Evolutionary conservation across 306 rosid species (phyloP).

Genomic region (Vigna nakashimae): DNA sequence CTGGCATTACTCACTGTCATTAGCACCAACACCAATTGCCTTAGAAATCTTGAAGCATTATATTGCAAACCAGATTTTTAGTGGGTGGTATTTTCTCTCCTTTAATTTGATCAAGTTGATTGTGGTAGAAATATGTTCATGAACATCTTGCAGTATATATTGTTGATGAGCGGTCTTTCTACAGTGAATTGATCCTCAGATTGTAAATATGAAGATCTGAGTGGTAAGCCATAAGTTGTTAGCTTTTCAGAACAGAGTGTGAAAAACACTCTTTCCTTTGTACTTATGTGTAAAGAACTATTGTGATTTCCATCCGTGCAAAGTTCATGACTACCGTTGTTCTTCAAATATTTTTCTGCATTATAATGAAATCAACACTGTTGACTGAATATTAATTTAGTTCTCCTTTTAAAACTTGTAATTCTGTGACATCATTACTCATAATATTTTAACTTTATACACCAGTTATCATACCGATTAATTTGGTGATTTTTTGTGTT

Average conservation of each 20-base stretch:
- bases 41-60: slow-evolving; percentile 16
- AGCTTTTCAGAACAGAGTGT: slow-evolving; percentile 17
- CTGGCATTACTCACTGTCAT: slow-evolving; percentile 22
- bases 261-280: slow-evolving; percentile 20
- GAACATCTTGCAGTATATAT: slow-evolving; percentile 3
- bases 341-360: slow-evolving; percentile 14
- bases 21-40: slow-evolving; percentile 22
- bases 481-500: neutral
- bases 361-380: slow-evolving; percentile 17
- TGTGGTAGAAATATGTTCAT: slow-evolving; percentile 8
- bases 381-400: neutral
- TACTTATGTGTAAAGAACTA: neutral
- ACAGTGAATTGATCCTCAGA: slow-evolving; percentile 13
- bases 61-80: slow-evolving; percentile 5
- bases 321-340: slow-evolving; percentile 19
- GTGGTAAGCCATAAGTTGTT: slow-evolving; percentile 8
- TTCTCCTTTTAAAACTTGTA: slow-evolving; percentile 5
- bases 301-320: too few relatives aligned
- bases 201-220: slow-evolving; percentile 19
- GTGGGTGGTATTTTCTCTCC: slow-evolving; percentile 29
- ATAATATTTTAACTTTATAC: slow-evolving; percentile 27
- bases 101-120: slow-evolving; percentile 28
- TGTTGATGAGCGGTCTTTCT: slow-evolving; percentile 26
- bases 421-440: neutral
- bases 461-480: slow-evolving; percentile 41